Evolutionary conservation across 306 rosid species (phyloP).

Genomic region (Ormosia semicastrata): DNA sequence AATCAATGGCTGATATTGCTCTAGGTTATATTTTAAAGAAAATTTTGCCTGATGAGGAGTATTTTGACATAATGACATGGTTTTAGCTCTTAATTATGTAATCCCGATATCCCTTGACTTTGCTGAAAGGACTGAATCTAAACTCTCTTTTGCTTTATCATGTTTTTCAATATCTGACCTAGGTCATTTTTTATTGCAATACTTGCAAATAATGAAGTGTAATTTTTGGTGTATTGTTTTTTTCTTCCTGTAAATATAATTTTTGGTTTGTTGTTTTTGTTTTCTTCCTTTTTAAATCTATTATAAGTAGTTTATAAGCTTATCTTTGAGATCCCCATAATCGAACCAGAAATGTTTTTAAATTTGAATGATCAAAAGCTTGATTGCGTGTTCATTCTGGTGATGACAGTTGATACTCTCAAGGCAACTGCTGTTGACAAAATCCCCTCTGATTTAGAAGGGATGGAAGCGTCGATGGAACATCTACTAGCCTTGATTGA

Average conservation of each 20-base stretch:
- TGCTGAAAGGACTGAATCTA: not conserved
- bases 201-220: not conserved
- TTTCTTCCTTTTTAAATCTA: not conserved
- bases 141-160: not conserved
- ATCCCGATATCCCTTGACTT: not conserved
- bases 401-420: conserved; percentile 53
- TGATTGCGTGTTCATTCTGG: not conserved
- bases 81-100: not conserved
- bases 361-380: not conserved
- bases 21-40: not conserved
- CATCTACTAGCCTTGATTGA: conserved; percentile 59
- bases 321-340: not conserved
- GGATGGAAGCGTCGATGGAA: conserved; percentile 81
- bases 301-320: not conserved
- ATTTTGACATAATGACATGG: not conserved
- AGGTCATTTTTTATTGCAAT: not conserved
- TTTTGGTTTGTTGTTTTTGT: not conserved
- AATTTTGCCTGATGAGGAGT: not conserved
- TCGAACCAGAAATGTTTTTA: not conserved
- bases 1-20: not conserved
- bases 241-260: not conserved
- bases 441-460: conserved; percentile 76
- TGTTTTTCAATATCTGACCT: not conserved
- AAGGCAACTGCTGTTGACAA: conserved; percentile 56
- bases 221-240: too few relatives aligned